These are phyloP conservation scores for Emmonsia crescens DNA, from an alignment of 2,329 filamentous ascomycete genomes.

Conservation along the genomic window DNA sequence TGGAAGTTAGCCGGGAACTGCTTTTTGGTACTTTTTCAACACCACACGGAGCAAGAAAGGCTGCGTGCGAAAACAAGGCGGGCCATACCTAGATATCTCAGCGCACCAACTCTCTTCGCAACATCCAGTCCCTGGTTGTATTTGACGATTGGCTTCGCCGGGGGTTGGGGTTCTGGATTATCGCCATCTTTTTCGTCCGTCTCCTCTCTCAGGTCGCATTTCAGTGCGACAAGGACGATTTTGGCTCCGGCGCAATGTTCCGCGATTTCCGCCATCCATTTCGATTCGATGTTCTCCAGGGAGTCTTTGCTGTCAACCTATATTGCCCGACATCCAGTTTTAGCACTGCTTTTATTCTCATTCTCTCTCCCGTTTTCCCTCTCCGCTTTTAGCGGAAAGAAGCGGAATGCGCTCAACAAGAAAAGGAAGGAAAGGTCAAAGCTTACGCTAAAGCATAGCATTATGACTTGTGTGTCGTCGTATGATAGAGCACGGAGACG, in stretches of 20 bases:
- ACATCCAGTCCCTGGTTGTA: constrained; percentile 89
- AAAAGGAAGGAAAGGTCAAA: neutral
- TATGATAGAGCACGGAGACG: constrained; percentile 90
- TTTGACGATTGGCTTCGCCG: constrained; percentile 47
- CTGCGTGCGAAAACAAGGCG: neutral
- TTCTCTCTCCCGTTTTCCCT: neutral
- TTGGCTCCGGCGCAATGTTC: constrained; percentile 96
- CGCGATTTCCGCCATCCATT: constrained; percentile 96
- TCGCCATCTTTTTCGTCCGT: constrained; percentile 50
- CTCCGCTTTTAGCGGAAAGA: neutral
- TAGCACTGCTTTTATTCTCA: neutral
- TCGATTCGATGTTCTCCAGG: constrained; percentile 94
- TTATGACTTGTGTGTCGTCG: constrained; percentile 95
- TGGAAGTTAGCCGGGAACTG: neutral
- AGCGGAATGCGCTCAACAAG: neutral
- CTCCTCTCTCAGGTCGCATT: constrained; percentile 86
- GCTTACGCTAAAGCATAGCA: constrained; percentile 85
- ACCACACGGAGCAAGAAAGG: neutral
- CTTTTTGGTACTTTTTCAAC: neutral
- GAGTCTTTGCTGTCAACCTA: constrained; percentile 87
- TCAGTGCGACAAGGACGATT: constrained; percentile 87
- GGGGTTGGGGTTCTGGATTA: constrained; percentile 21
- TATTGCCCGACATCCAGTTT: neutral
- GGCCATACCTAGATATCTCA: constrained; percentile 70
- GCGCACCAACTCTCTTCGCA: constrained; percentile 78